phyloP scores from a whole-genome alignment of 805 yeast genomes.

The Saccharomycopsis babjevae region DNA sequence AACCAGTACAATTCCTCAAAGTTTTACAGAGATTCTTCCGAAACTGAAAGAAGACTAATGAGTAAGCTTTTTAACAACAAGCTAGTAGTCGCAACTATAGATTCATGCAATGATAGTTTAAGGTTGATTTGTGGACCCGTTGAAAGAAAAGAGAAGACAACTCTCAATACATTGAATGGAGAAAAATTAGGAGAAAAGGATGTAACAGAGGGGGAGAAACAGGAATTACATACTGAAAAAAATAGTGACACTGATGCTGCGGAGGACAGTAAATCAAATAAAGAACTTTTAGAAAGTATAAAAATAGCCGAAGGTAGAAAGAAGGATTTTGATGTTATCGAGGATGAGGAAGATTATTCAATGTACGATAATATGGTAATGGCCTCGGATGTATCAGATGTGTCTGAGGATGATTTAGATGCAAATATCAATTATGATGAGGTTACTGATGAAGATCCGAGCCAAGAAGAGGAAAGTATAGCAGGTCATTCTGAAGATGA shows the following conservation, averaged over 20 bases:
- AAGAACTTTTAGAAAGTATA: slow-evolving; percentile 6
- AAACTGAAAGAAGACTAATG: slow-evolving; percentile 33
- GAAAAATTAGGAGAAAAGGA: slow-evolving; percentile 21
- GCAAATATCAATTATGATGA: slow-evolving; percentile 39
- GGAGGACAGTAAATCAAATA: slow-evolving; percentile 19
- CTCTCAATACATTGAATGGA: slow-evolving; percentile 24
- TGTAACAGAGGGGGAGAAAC: slow-evolving; percentile 19
- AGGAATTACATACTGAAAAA: slow-evolving; percentile 23
- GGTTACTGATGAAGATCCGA: slow-evolving; percentile 57
- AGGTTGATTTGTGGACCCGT: slow-evolving; percentile 37
- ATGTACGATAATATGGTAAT: slow-evolving; percentile 32
- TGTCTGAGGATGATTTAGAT: slow-evolving; percentile 27
- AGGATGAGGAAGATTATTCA: slow-evolving; percentile 20
- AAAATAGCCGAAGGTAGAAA: slow-evolving; percentile 15
- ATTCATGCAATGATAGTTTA: slow-evolving; percentile 27
- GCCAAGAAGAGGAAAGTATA: slow-evolving; percentile 26
- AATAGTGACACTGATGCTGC: slow-evolving; percentile 7
- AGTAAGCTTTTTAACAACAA: slow-evolving; percentile 39
- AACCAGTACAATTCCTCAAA: slow-evolving; percentile 36
- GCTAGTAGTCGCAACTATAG: slow-evolving; percentile 26
- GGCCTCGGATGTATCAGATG: slow-evolving; percentile 31
- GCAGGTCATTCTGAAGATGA: slow-evolving; percentile 27
- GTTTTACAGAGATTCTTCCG: slow-evolving; percentile 28
- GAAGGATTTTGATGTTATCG: slow-evolving; percentile 17
- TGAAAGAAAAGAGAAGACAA: slow-evolving; percentile 21